Evolutionary conservation across 257 asterid genomes (phyloP).

Genomic region (Catharanthus roseus): DNA sequence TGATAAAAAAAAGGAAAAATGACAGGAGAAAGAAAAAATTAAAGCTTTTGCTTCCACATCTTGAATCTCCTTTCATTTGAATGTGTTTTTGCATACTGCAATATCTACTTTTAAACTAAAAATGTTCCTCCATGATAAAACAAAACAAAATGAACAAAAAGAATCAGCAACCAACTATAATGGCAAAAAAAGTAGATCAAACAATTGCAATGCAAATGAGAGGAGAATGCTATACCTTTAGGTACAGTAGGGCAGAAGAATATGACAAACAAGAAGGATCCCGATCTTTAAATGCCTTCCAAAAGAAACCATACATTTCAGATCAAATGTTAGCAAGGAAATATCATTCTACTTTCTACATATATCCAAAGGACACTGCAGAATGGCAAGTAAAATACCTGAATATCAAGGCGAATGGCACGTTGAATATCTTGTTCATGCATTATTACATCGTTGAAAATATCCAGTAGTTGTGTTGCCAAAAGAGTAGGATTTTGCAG

Average conservation of each 20-base stretch:
- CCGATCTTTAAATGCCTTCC: constrained; percentile 38
- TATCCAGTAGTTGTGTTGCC: constrained; percentile 40
- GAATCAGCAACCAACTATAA: not conserved
- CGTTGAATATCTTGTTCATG: constrained; percentile 34
- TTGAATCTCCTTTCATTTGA: not conserved
- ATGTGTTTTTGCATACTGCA: not conserved
- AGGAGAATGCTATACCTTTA: constrained; percentile 30
- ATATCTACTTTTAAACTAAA: not conserved
- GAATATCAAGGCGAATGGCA: constrained; percentile 41
- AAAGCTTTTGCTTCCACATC: not conserved
- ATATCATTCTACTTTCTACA: not conserved
- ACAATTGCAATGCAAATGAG: constrained; percentile 5
- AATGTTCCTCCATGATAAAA: not conserved
- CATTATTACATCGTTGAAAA: constrained; percentile 38
- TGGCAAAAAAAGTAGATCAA: not conserved
- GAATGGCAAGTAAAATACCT: constrained; percentile 19
- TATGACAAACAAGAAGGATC: constrained; percentile 49
- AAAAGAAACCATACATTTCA: constrained; percentile 7
- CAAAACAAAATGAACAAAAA: not conserved
- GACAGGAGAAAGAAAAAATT: not conserved
- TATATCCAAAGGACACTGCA: not conserved
- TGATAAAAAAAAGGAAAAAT: not conserved
- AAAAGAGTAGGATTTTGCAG: constrained; percentile 41
- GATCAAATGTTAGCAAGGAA: not conserved
- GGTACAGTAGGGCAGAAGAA: constrained; percentile 38